Conservation (phyloP, 805 yeast species). For the Aciculoconidium aculeatum region DNA sequence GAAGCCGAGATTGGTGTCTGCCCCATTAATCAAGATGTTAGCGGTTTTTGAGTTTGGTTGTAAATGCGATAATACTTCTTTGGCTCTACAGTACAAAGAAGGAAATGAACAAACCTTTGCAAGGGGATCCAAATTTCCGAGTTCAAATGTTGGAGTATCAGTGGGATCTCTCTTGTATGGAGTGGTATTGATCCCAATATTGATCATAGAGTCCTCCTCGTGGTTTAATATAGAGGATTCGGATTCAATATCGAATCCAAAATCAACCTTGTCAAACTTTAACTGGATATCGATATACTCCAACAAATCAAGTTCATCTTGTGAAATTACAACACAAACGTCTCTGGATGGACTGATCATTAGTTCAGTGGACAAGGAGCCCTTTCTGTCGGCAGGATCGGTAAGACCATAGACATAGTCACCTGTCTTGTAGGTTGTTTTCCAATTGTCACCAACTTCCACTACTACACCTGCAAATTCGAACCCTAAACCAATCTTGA, state of each 20-base stretch:
- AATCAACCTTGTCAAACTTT: constrained; percentile 10
- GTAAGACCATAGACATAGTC: constrained; percentile 61
- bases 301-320: constrained; percentile 16
- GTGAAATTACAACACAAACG: constrained; percentile 22
- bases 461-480: constrained; percentile 60
- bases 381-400: constrained; percentile 46
- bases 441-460: constrained; percentile 46
- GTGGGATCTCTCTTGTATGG: no score
- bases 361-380: constrained; percentile 54
- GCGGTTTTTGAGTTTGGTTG: constrained; percentile 15
- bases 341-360: constrained; percentile 50
- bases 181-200: no score
- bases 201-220: constrained; percentile 2
- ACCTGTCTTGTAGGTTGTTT: constrained; percentile 41
- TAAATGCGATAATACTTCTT: constrained; percentile 27
- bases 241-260: constrained; percentile 4
- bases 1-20: constrained; percentile 33
- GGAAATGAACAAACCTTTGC: constrained; percentile 27
- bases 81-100: constrained; percentile 31
- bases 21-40: constrained; percentile 37
- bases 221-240: background rate
- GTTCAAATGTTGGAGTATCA: constrained; percentile 1
- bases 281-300: constrained; percentile 19
- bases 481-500: constrained; percentile 60
- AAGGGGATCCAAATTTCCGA: constrained; percentile 24